Conservation (phyloP, 768 basidiomycete genomes). For the Mycena indigotica region DNA sequence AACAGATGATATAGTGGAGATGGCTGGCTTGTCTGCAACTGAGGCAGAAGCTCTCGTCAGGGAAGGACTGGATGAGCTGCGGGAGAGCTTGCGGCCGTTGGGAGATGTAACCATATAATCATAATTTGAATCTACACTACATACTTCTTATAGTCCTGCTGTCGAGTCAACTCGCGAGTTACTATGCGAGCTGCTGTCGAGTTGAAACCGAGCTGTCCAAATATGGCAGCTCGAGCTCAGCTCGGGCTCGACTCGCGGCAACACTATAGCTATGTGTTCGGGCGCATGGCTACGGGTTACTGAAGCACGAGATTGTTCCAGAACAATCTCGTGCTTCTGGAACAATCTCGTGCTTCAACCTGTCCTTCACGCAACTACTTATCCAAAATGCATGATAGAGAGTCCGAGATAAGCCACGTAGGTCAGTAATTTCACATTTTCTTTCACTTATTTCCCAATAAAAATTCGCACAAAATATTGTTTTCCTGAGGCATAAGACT, state of each 20-base stretch:
- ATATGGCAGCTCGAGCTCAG: neutral
- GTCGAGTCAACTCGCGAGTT: neutral
- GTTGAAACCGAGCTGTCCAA: neutral
- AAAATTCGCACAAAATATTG: no score
- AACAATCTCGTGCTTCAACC: no score
- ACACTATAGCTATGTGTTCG: no score
- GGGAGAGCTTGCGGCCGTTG: neutral
- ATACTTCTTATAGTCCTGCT: neutral
- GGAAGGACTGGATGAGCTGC: neutral
- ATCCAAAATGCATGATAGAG: no score
- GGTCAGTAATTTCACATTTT: no score
- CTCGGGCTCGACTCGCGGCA: slow-evolving; percentile 1
- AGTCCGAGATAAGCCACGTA: no score
- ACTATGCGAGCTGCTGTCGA: neutral
- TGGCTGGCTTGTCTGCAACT: neutral
- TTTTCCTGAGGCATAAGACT: no score
- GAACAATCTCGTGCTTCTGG: no score
- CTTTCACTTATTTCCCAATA: no score
- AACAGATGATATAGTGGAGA: neutral
- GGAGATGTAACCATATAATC: neutral
- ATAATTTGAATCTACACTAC: neutral
- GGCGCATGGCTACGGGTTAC: no score
- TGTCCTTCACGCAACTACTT: no score
- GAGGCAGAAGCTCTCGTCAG: neutral
- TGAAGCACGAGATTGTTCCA: no score